These are phyloP conservation scores for Phialophora tarda DNA, from an alignment of 2,329 filamentous ascomycete species.

Conservation along the genomic window DNA sequence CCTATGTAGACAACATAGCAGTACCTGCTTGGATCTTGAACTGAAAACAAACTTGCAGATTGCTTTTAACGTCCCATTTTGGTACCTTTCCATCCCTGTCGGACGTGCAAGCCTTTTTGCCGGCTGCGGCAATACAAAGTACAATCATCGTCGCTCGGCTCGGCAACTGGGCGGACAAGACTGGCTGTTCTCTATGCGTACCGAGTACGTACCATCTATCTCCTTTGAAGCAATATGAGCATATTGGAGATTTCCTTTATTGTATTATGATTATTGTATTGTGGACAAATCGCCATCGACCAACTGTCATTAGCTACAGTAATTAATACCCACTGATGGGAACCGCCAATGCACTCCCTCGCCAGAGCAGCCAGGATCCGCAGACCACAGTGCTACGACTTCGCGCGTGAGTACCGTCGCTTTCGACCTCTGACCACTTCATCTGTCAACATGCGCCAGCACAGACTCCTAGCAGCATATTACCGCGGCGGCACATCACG, in stretches of 20 bases:
- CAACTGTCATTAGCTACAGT: background rate
- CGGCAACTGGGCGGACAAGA: no score
- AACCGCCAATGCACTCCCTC: background rate
- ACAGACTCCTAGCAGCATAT: constrained; percentile 55
- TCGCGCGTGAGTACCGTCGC: background rate
- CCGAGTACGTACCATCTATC: no score
- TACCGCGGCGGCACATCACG: constrained; percentile 74
- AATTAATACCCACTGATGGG: background rate
- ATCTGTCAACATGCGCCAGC: background rate
- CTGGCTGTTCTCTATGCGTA: no score
- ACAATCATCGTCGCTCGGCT: no score
- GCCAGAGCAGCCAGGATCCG: background rate
- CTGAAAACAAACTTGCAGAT: no score
- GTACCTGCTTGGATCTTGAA: no score
- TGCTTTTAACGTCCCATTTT: no score
- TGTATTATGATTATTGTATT: background rate
- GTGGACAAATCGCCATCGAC: background rate
- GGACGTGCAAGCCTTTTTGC: no score
- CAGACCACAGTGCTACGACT: background rate
- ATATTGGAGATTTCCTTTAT: background rate
- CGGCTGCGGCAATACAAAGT: no score
- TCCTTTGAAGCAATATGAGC: background rate
- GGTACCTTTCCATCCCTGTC: no score
- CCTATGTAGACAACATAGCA: no score
- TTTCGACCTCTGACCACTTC: background rate